A percentile compares a stretch with the other conserved stretches of the same genome.
Conservation (phyloP, 176 grass and related monocot genomes). For the Areca catechu region DNA sequence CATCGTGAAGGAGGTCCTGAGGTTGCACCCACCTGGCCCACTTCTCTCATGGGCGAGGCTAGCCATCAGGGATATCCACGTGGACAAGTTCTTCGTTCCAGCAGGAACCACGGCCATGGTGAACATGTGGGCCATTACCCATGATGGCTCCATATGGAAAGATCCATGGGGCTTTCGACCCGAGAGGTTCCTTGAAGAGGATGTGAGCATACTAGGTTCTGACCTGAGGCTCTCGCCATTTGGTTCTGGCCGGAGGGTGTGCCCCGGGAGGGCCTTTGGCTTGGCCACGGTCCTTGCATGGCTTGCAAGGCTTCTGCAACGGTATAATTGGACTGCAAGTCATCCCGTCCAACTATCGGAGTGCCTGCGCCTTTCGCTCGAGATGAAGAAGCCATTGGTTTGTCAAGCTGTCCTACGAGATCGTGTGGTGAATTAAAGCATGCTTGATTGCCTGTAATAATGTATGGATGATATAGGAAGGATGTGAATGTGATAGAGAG, state of each 20-base stretch:
- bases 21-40: conserved; percentile 28
- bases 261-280: conserved; percentile 26
- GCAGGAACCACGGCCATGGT: conserved; percentile 33
- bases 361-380: conserved; percentile 24
- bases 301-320: conserved; percentile 12
- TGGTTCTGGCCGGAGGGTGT: conserved; percentile 23
- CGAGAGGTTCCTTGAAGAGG: conserved; percentile 10
- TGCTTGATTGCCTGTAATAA: no score
- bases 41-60: conserved; percentile 42
- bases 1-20: conserved; percentile 26
- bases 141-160: conserved; percentile 27
- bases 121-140: conserved; percentile 46
- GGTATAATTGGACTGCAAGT: background rate
- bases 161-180: conserved; percentile 32
- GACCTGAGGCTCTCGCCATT: conserved; percentile 29
- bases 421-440: background rate
- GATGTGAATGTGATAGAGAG: no score
- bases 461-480: no score
- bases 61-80: background rate
- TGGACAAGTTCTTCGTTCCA: conserved; percentile 22
- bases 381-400: conserved; percentile 36
- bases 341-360: conserved; percentile 13
- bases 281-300: conserved; percentile 10
- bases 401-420: conserved; percentile 4
- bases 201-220: conserved; percentile 4